These are phyloP conservation scores for Aureobasidium musti DNA, from an alignment of 2,329 filamentous ascomycete species.

Conservation along the genomic window DNA sequence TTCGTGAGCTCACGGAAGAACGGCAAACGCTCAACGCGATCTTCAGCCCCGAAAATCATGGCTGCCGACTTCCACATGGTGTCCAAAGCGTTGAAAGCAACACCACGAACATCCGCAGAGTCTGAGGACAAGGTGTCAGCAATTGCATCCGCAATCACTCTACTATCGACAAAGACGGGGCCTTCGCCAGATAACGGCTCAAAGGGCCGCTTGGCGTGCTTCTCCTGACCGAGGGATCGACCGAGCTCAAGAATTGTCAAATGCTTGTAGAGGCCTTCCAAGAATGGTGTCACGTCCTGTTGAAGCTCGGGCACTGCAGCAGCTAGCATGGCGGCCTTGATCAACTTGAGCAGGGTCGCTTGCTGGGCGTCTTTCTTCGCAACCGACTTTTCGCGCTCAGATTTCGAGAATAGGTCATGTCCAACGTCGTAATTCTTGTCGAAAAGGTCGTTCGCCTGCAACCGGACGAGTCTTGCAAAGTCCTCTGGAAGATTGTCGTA, in stretches of 20 bases:
- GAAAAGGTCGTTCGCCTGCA: slow-evolving; percentile 85
- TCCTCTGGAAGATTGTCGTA: slow-evolving; percentile 88
- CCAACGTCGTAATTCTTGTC: slow-evolving; percentile 71
- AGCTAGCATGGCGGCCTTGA: slow-evolving; percentile 87
- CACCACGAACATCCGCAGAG: slow-evolving; percentile 73
- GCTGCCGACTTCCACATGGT: slow-evolving; percentile 75
- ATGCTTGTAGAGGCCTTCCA: slow-evolving; percentile 82
- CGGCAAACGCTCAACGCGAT: slow-evolving; percentile 70
- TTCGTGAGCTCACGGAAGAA: slow-evolving; percentile 83
- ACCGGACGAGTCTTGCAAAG: slow-evolving; percentile 75
- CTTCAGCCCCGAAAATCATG: slow-evolving; percentile 75
- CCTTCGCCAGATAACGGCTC: slow-evolving; percentile 86
- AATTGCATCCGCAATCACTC: slow-evolving; percentile 83
- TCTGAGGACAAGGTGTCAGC: slow-evolving; percentile 90
- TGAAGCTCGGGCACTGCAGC: slow-evolving; percentile 80
- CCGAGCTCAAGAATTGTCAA: slow-evolving; percentile 90
- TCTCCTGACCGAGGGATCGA: slow-evolving; percentile 75
- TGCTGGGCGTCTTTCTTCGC: slow-evolving; percentile 86
- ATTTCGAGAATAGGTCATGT: slow-evolving; percentile 68
- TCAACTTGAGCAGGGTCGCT: slow-evolving; percentile 74
- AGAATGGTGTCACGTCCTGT: slow-evolving; percentile 70
- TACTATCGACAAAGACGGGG: slow-evolving; percentile 80
- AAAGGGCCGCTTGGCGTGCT: slow-evolving; percentile 76
- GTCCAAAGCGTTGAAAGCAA: slow-evolving; percentile 75
- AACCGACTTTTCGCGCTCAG: slow-evolving; percentile 79